These are phyloP conservation scores for Angophora floribunda DNA, from an alignment of 345 rosid genomes.

Conservation along the genomic window DNA sequence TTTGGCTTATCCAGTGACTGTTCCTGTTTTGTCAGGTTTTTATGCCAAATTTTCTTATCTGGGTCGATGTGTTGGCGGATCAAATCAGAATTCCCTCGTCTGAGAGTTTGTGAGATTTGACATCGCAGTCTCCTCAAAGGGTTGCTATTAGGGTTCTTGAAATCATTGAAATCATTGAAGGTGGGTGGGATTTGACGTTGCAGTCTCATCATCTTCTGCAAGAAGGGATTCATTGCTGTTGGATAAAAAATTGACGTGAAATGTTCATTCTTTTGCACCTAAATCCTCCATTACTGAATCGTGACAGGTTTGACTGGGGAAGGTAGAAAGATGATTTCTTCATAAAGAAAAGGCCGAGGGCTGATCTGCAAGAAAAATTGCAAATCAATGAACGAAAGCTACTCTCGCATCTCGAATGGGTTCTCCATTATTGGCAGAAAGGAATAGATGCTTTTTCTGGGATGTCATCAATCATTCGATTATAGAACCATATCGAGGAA, in stretches of 20 bases:
- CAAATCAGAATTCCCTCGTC: not conserved
- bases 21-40: not conserved
- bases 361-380: not conserved
- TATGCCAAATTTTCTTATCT: not conserved
- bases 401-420: not conserved
- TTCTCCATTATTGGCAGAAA: not conserved
- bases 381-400: not conserved
- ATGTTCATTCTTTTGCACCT: not conserved
- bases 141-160: not conserved
- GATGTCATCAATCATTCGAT: not conserved
- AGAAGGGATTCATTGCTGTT: not conserved
- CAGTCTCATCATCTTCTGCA: not conserved
- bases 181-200: not conserved
- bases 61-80: not conserved
- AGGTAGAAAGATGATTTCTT: not conserved
- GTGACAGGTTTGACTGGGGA: not conserved
- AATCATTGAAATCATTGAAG: not conserved
- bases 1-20: not conserved
- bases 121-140: not conserved
- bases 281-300: not conserved
- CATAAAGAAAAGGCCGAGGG: not conserved
- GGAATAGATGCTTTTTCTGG: not conserved
- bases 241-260: not conserved
- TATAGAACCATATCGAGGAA: not conserved
- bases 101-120: not conserved